Base-by-base conservation (phyloP, 2,329 filamentous ascomycete genomes). In the Aspergillus hiratsukae region DNA sequence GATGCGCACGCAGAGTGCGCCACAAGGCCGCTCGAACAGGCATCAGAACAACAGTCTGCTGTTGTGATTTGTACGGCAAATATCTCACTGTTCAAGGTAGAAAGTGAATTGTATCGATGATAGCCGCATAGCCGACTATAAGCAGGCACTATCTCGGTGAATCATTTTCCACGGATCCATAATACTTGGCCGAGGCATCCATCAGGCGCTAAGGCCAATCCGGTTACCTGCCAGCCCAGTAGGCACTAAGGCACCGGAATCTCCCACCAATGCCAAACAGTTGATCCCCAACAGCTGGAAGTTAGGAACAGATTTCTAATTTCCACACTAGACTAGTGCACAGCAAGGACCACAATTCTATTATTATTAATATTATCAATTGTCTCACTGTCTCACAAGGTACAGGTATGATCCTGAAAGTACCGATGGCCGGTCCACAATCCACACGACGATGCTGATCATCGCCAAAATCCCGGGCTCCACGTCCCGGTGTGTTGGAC, bases 1-100 rank as follows among this genome's bases (percentile, higher is more conserved):
- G 90, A 64, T 89, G 83, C 11, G 84, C 80, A 58, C 85, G 83
- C 53, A 92, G 78, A 8, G 82, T 83, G 58, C 86, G 84, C 83
- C 86, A 90, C 40, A 91, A 78, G 49, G 85, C 78, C 52, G 85
- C 81, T 49, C 83, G 80, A 52, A 85, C 73, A 66, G 70, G 72
- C 76, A 78, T 77, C 41, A 54, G 57, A 59, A n/a, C n/a, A n/a
- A n/a, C 54, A 54, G 46, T 48, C 27, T 17, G 28, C 37, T 46
- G 14, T 54, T 29, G 25, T 29, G 27, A 40, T 14, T 25, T 17
- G 29, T n/a, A 31, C 21, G 29, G 8, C 5, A 31, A 45, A 8
- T 48, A 40, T 52, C 27, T 46, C n/a, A 23, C 43, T 23, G 14
- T 46, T 21, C 19, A 23, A 27, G 4, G 17, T 7, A 46, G 14